Evolutionary conservation across 768 basidiomycete species (phyloP).

Genomic region (Scleroderma citrinum): DNA sequence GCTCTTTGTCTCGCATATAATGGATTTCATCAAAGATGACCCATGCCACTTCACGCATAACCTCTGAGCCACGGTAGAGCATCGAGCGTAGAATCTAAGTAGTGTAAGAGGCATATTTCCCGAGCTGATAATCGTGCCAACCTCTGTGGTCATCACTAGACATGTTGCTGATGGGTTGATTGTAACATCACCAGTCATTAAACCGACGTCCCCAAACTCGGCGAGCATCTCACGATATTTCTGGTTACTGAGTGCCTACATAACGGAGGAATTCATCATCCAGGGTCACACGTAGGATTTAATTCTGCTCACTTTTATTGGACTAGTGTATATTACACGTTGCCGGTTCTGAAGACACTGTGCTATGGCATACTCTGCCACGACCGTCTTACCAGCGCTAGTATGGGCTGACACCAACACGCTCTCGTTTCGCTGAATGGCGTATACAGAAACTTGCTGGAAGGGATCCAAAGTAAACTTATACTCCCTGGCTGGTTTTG

Average conservation of each 20-base stretch:
- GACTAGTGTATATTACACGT: constrained; percentile 97
- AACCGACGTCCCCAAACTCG: constrained; percentile 95
- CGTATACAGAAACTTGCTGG: constrained; percentile 89
- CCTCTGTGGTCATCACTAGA: constrained; percentile 99
- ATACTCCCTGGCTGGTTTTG: constrained; percentile 88
- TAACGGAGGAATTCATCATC: constrained; percentile 12
- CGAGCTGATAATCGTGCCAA: constrained; percentile 23
- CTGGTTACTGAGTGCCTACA: constrained; percentile 94
- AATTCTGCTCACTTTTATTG: constrained; percentile 81
- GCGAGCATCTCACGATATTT: constrained; percentile 98
- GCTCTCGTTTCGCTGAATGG: constrained; percentile 95
- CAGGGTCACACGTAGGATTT: constrained; percentile 8
- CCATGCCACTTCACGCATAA: constrained; percentile 99
- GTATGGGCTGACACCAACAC: constrained; percentile 98
- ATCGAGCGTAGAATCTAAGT: constrained; percentile 92
- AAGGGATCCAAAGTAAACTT: constrained; percentile 97
- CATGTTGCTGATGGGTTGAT: constrained; percentile 97
- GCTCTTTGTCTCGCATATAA: constrained; percentile 99
- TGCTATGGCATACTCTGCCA: constrained; percentile 98
- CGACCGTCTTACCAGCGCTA: constrained; percentile 98
- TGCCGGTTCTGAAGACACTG: constrained; percentile 91
- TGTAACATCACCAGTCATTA: constrained; percentile 99
- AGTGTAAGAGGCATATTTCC: background rate
- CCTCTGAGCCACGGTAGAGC: constrained; percentile 97
- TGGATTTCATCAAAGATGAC: constrained; percentile 99